These are phyloP conservation scores for Ogataea methanolica DNA, from an alignment of 805 yeast genomes.

Conservation along the genomic window DNA sequence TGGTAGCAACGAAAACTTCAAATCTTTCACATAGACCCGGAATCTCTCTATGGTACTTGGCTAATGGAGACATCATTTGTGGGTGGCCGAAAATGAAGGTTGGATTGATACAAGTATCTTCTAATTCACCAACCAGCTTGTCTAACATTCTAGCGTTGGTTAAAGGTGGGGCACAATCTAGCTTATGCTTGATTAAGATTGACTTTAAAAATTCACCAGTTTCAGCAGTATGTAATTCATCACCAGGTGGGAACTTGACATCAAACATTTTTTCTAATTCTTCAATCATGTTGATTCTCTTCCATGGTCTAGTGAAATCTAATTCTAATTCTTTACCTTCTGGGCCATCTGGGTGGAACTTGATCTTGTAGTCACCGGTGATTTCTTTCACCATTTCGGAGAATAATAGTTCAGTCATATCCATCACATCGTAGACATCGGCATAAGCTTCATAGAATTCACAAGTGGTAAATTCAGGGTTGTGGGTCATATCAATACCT, in stretches of 20 bases:
- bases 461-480: conserved; percentile 98
- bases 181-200: conserved; percentile 69
- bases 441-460: conserved; percentile 98
- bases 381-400: conserved; percentile 97
- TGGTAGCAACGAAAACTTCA: conserved; percentile 97
- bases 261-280: conserved; percentile 82
- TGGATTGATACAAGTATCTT: conserved; percentile 92
- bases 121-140: conserved; percentile 94
- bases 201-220: conserved; percentile 86
- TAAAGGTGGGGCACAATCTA: conserved; percentile 84
- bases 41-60: conserved; percentile 86
- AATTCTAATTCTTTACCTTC: conserved; percentile 72
- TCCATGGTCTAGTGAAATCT: conserved; percentile 97
- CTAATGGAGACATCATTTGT: conserved; percentile 99
- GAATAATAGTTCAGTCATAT: conserved; percentile 86
- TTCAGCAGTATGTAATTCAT: conserved; percentile 88
- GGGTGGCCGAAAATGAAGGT: conserved; percentile 98
- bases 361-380: conserved; percentile 81
- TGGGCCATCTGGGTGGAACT: conserved; percentile 93
- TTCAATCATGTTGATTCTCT: conserved; percentile 96
- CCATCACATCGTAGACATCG: conserved; percentile 94
- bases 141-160: conserved; percentile 99
- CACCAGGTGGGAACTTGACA: conserved; percentile 94
- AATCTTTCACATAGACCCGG: conserved; percentile 98
- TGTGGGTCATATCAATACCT: conserved; percentile 97